phyloP scores from a whole-genome alignment of 1,284 basidiomycete species.

The Pascua sp. region DNA sequence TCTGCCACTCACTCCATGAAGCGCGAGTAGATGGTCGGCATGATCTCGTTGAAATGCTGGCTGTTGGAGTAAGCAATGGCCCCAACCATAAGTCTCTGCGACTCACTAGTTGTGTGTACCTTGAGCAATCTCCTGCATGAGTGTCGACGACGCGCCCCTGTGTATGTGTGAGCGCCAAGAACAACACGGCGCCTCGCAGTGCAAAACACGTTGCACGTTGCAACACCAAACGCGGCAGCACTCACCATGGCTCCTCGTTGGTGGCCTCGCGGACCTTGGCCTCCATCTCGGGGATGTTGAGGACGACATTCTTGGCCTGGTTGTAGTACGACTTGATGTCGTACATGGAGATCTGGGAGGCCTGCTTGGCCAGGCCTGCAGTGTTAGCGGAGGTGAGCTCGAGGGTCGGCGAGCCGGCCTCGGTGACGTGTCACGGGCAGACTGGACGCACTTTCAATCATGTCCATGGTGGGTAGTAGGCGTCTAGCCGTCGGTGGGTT shows the following conservation, averaged over 20 bases:
- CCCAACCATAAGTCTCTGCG: not conserved
- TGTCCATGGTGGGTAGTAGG: conserved; percentile 13
- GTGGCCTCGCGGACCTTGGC: conserved; percentile 96
- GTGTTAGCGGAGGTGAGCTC: not conserved
- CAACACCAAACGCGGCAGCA: conserved; percentile 2
- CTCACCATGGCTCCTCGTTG: conserved; percentile 94
- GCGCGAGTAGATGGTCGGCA: conserved; percentile 92
- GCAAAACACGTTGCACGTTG: not conserved
- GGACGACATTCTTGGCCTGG: conserved; percentile 67
- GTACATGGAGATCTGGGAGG: conserved; percentile 60
- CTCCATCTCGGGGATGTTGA: conserved; percentile 88
- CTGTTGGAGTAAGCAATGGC: conserved; percentile 50
- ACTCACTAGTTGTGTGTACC: conserved; percentile 42
- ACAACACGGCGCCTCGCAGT: not conserved
- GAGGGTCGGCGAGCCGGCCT: not conserved
- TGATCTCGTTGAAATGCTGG: conserved; percentile 98
- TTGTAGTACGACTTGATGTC: conserved; percentile 92
- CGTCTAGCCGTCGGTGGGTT: not conserved
- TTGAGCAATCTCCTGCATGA: conserved; percentile 94
- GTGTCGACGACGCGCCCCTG: conserved; percentile 95
- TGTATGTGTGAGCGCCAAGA: not conserved
- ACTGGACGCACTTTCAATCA: conserved; percentile 9
- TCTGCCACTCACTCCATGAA: conserved; percentile 67
- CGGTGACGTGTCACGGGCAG: too few relatives aligned
- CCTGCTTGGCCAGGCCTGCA: conserved; percentile 48